Percentiles rank a stretch among this genome's conserved stretches.
phyloP scores from a whole-genome alignment of 768 basidiomycete genomes.

The Artomyces pyxidatus region DNA sequence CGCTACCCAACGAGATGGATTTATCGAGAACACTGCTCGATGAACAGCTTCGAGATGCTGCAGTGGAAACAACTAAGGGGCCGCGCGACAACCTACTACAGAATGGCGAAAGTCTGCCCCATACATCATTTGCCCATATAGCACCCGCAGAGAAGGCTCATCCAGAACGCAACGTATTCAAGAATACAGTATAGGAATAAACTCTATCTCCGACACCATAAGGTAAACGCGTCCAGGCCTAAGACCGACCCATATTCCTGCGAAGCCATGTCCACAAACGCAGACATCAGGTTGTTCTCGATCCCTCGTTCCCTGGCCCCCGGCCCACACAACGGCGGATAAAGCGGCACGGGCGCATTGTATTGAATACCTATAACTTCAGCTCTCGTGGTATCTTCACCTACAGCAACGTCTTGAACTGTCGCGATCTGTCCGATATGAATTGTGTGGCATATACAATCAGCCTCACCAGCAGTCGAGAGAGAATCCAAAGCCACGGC shows the following conservation, averaged over 20 bases:
- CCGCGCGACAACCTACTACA: no score
- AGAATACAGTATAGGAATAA: no score
- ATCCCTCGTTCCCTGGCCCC: slow-evolving; percentile 30
- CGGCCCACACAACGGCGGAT: slow-evolving; percentile 41
- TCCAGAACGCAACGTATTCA: no score
- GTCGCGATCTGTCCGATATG: neutral
- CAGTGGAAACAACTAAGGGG: no score
- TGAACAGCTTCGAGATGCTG: no score
- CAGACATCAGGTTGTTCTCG: slow-evolving; percentile 48
- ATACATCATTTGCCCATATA: no score
- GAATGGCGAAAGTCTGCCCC: no score
- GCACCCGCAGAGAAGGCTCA: no score
- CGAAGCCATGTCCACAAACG: slow-evolving; percentile 44
- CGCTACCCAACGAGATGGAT: no score
- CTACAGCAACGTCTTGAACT: neutral
- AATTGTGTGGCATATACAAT: no score
- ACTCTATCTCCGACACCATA: slow-evolving; percentile 20
- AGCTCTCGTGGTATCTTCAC: neutral
- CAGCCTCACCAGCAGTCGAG: no score
- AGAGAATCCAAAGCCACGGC: neutral
- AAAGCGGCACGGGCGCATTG: slow-evolving; percentile 38
- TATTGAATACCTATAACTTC: slow-evolving; percentile 23
- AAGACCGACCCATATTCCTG: slow-evolving; percentile 36
- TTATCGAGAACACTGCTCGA: no score
- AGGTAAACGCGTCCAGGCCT: slow-evolving; percentile 19